Evolutionary conservation across 202 grass and related monocot species (phyloP), one percentile per base, ranked within the genome.

Genomic region (Dendrocalamus latiflorus): DNA sequence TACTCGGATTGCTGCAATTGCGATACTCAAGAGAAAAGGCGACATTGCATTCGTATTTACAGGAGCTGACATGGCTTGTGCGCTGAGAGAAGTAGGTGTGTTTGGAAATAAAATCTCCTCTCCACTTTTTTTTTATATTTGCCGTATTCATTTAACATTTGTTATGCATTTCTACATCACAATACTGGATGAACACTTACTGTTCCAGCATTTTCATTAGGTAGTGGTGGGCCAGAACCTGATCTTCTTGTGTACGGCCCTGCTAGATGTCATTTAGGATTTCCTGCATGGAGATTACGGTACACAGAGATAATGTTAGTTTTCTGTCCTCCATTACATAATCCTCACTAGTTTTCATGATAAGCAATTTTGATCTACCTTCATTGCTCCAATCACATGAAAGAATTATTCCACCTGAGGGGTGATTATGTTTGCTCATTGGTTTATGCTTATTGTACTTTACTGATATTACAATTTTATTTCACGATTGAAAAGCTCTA

Each of bases 271-370:
- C 90, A 94, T 86, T 92, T 97, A 65, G 91, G 91, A 39, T 97
- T 97, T 87, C 91, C 94, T 56, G 56, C 87, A 77, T 97, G 94
- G 91, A 97, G 89, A 87, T 83, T 97, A 67, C 82, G 76, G 36
- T 94, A 89, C 77, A 92, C 87, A 82, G 87, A 97, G 84, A 97
- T 97, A 73, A 67, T 97, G 94, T 94, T 85, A 88, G 80, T 77
- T 54, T 49, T 49, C 65, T 79, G 53, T 49, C 20, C 51, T 50
- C 42, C 4, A 37, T 80, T 43, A 57, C 44, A 6, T 43, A n/a
- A 39, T 68, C 18, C 24, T 60, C 69, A 13, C 4, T 36, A 20
- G 6, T 61, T 76, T 72, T 8, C 44, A n/a, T 59, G 18, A 12
- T 68, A 58, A 66, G 37, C 25, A 9, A 64, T 48, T 65, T 22